Conservation (phyloP, 2,329 filamentous ascomycete genomes). For the Sordariomycetes sp. region DNA sequence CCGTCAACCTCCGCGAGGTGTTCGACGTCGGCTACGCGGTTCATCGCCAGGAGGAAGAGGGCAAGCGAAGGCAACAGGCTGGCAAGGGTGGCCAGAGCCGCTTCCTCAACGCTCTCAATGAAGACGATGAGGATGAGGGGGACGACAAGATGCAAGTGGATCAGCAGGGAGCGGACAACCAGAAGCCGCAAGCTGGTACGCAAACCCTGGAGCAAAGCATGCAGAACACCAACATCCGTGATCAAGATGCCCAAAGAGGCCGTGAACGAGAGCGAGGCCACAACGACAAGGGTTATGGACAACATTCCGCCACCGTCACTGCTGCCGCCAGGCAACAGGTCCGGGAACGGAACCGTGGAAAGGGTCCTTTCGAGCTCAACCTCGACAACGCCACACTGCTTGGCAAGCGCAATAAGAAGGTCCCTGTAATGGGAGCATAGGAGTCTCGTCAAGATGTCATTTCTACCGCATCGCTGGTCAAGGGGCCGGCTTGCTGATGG, state of each 20-base stretch:
- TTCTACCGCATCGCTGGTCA: not conserved
- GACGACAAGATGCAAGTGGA: slow-evolving; percentile 56
- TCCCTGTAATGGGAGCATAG: slow-evolving; percentile 34
- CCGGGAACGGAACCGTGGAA: slow-evolving; percentile 54
- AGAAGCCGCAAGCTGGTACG: slow-evolving; percentile 38
- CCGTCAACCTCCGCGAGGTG: slow-evolving; percentile 90
- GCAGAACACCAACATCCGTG: slow-evolving; percentile 68
- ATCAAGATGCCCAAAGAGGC: slow-evolving; percentile 25
- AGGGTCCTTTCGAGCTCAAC: slow-evolving; percentile 84
- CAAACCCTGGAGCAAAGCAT: slow-evolving; percentile 79
- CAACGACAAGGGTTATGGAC: slow-evolving; percentile 67
- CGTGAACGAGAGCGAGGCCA: slow-evolving; percentile 18
- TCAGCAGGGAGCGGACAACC: slow-evolving; percentile 32
- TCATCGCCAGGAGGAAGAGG: slow-evolving; percentile 91
- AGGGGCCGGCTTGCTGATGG: too few species aligned
- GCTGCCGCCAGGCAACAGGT: slow-evolving; percentile 78
- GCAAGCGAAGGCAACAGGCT: slow-evolving; percentile 81
- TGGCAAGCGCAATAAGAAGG: slow-evolving; percentile 56
- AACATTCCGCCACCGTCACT: slow-evolving; percentile 77
- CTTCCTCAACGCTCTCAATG: slow-evolving; percentile 55
- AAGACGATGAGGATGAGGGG: slow-evolving; percentile 56
- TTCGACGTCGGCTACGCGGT: slow-evolving; percentile 99
- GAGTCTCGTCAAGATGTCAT: slow-evolving; percentile 6
- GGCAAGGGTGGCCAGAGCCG: slow-evolving; percentile 56
- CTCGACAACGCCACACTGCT: slow-evolving; percentile 85